Base-by-base conservation (phyloP, 1,284 basidiomycete species). In the Boletus semigastroideus region DNA sequence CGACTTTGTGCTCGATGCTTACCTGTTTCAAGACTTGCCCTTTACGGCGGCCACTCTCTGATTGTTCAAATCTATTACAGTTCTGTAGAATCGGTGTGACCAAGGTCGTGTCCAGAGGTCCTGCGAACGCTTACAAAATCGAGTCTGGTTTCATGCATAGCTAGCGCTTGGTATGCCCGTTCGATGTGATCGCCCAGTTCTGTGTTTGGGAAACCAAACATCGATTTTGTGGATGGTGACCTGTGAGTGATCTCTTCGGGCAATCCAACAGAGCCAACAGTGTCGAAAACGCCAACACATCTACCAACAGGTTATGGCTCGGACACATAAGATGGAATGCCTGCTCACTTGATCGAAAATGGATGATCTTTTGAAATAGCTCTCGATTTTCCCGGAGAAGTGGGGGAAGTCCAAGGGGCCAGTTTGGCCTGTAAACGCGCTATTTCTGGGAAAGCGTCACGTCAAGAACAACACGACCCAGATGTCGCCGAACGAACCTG, bases 231-330 rank as follows among this genome's bases (percentile, higher is more conserved):
- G 57, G 55, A 70, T 60, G 49, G 66, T 12, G 72, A 70, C 16
- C 67, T 64, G 37, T 74, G 62, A 3, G 76, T 75, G 11, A 88
- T 60, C 56, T 86, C 84, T 59, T 83, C 81, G 1, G 86, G 86
- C 20, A 88, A 64, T 10, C 85, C 86, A 28, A 87, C 65, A 17
- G 83, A 78, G 13, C 85, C 85, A 25, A 88, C 86, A 3, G 86
- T 88, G 61, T 88, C 86, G 59, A 84, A 88, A 16, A 88, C 84
- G 3, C 86, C 86, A 46, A 88, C 59, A 58, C 83, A 84, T 66
- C 86, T 88, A 49, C 5, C 25, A 14, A 31, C 28, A 17, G 34
- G 22, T 59, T 47, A 51, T 28, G 41, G n/a, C n/a, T n/a, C n/a
- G n/a, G n/a, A 51, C 17, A 38, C 16, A 49, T 27, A 59, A 43